Conservation (phyloP, 805 yeast species). For the Lachancea nothofagi region DNA sequence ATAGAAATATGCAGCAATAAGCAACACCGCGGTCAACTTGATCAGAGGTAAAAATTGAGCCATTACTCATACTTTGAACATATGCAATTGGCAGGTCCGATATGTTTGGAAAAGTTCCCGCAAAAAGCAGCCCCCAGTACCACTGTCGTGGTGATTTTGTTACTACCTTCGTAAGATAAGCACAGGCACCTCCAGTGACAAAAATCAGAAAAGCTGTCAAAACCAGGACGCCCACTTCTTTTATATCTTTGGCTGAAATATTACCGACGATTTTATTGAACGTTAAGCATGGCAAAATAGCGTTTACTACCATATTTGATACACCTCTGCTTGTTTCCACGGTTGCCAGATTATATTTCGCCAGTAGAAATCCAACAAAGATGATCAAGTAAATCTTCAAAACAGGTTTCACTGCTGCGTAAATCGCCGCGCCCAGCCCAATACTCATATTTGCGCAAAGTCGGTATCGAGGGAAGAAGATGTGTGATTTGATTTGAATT, state of each 20-base stretch:
- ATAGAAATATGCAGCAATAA: conserved; percentile 66
- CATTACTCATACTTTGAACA: conserved; percentile 61
- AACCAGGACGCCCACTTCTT: conserved; percentile 60
- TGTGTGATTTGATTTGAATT: no score
- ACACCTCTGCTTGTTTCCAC: conserved; percentile 66
- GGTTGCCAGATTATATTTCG: conserved; percentile 55
- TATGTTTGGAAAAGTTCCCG: conserved; percentile 72
- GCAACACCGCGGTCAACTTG: conserved; percentile 72
- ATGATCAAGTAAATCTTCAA: conserved; percentile 73
- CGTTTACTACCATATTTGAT: conserved; percentile 61
- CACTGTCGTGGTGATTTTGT: conserved; percentile 66
- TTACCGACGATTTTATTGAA: conserved; percentile 67
- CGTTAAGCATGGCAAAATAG: conserved; percentile 68
- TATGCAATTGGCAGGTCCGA: conserved; percentile 86
- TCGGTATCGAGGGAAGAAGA: neutral
- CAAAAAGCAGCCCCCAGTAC: conserved; percentile 69
- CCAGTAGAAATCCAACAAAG: conserved; percentile 58
- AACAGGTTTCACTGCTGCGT: conserved; percentile 80
- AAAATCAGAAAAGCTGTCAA: conserved; percentile 44
- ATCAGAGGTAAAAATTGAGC: conserved; percentile 46
- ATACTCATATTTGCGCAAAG: conserved; percentile 9
- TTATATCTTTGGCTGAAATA: conserved; percentile 62
- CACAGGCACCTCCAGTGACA: conserved; percentile 40
- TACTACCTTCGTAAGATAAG: conserved; percentile 37
- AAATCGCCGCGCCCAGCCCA: conserved; percentile 58